Evolutionary conservation across 345 rosid genomes (phyloP).

Genomic region (Populus davidiana): DNA sequence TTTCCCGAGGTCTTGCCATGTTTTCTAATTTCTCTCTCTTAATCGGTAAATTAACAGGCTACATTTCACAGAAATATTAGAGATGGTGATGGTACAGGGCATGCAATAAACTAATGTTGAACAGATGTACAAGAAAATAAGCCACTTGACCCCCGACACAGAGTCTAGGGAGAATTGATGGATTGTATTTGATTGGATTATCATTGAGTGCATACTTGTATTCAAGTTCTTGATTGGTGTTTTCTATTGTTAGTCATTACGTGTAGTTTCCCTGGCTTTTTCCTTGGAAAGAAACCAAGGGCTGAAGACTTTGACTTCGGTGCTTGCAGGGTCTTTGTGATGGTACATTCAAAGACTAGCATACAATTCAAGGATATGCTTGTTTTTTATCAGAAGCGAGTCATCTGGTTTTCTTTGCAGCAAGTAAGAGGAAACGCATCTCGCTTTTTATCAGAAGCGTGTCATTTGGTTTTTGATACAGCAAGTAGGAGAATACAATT

Average conservation of each 20-base stretch:
- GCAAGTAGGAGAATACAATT: too few species aligned
- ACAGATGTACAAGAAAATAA: too few species aligned
- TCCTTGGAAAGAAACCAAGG: neutral
- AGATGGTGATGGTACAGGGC: neutral
- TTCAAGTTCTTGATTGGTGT: neutral
- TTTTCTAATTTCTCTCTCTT: neutral
- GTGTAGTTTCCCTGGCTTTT: neutral
- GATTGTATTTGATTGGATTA: neutral
- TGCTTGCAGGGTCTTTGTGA: neutral
- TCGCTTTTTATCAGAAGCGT: too few species aligned
- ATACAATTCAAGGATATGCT: neutral
- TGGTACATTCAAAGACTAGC: neutral
- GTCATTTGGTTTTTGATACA: too few species aligned
- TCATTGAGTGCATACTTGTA: neutral
- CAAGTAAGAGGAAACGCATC: too few species aligned
- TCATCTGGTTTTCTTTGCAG: too few species aligned
- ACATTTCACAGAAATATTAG: neutral
- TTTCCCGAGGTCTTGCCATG: neutral
- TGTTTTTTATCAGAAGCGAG: too few species aligned
- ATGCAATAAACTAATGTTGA: neutral
- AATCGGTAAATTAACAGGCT: neutral
- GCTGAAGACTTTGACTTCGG: neutral
- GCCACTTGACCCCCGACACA: too few species aligned
- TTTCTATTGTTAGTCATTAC: neutral
- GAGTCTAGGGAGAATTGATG: neutral